Conservation (phyloP, 1,284 basidiomycete genomes). For the Bothia castanella region DNA sequence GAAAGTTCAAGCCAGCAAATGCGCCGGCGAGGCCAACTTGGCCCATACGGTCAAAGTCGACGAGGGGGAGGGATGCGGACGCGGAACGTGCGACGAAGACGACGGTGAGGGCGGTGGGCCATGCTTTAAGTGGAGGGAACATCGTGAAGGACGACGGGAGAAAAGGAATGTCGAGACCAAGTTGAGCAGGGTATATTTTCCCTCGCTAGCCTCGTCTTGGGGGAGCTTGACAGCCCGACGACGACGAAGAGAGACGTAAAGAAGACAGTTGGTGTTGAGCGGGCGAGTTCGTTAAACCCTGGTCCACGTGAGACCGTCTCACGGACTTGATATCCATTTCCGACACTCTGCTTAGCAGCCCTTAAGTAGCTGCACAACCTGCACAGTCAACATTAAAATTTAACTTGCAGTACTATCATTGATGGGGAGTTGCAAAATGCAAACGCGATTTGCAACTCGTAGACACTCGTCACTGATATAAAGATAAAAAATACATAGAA, state of each 20-base stretch:
- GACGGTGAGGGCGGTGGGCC: constrained; percentile 19
- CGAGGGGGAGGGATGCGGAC: constrained; percentile 64
- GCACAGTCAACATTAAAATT: no score
- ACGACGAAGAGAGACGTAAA: background rate
- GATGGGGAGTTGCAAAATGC: no score
- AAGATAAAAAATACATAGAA: no score
- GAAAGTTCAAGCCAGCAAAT: constrained; percentile 81
- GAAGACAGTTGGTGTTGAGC: background rate
- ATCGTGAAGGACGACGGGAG: constrained; percentile 6
- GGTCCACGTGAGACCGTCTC: constrained; percentile 20
- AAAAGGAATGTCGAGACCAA: constrained; percentile 4
- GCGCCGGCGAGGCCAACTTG: constrained; percentile 81
- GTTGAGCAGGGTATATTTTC: no score
- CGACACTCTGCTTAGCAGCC: no score
- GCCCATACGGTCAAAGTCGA: constrained; percentile 91
- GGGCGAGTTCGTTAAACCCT: constrained; percentile 8
- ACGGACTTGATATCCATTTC: constrained; percentile 10
- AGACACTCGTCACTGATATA: no score
- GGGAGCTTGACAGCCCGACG: background rate
- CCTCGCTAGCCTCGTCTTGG: background rate
- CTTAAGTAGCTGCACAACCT: no score
- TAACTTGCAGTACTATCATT: no score
- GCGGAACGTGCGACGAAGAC: constrained; percentile 35
- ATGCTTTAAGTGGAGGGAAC: constrained; percentile 8
- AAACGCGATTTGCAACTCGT: no score